A percentile compares a stretch with the other conserved stretches of the same genome.
phyloP scores from a whole-genome alignment of 2,329 filamentous ascomycete genomes.

The Curvularia eragrostidis region DNA sequence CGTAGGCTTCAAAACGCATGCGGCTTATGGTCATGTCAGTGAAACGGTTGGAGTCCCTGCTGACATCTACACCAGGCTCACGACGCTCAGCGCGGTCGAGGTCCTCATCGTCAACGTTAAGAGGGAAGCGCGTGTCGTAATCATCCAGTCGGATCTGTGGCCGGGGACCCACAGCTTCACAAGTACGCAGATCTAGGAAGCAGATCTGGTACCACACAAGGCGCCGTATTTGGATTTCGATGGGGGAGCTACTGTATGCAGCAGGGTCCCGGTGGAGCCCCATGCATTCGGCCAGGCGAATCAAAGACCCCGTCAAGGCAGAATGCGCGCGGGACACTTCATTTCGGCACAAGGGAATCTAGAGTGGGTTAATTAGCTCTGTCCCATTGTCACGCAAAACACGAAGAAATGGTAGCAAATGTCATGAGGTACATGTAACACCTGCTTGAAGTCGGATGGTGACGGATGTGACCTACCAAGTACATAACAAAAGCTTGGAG shows the following conservation, averaged over 20 bases:
- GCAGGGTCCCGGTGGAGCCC: conserved; percentile 75
- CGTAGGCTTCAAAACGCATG: conserved; percentile 75
- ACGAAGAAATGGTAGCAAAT: neutral
- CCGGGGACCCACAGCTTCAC: conserved; percentile 74
- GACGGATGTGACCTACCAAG: conserved; percentile 65
- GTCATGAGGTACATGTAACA: neutral
- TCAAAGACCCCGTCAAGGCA: conserved; percentile 72
- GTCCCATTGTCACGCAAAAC: neutral
- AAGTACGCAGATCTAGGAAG: conserved; percentile 76
- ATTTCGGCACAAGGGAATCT: conserved; percentile 74
- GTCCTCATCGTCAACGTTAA: conserved; percentile 73
- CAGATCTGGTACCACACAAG: conserved; percentile 80
- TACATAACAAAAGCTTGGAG: conserved; percentile 81
- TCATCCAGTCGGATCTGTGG: conserved; percentile 75
- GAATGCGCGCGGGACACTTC: conserved; percentile 78
- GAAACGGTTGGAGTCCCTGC: conserved; percentile 62
- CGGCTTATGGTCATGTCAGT: conserved; percentile 72
- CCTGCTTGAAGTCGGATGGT: neutral
- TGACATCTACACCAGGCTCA: conserved; percentile 46
- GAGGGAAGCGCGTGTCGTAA: conserved; percentile 74
- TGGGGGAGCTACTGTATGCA: conserved; percentile 67
- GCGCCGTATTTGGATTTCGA: conserved; percentile 74
- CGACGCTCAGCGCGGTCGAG: conserved; percentile 52
- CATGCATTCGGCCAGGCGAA: conserved; percentile 79
- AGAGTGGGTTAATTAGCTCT: conserved; percentile 9